These are phyloP conservation scores for Neurospora terricola DNA, from an alignment of 495 filamentous ascomycete species.

Conservation along the genomic window DNA sequence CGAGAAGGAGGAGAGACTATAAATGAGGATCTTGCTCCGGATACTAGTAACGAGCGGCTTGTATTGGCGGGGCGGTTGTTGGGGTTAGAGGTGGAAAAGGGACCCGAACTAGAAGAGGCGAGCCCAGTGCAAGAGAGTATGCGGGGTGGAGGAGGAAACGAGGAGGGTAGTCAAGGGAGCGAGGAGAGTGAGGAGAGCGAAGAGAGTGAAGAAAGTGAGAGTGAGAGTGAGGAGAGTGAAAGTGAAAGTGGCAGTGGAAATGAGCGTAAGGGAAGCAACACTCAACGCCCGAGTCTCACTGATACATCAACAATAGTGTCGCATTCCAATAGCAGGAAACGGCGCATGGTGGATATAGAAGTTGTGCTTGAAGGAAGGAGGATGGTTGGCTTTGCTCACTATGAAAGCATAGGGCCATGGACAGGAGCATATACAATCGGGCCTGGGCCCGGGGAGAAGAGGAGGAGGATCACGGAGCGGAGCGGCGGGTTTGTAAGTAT, in stretches of 20 bases:
- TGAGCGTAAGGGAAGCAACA: neutral
- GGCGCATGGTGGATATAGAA: neutral
- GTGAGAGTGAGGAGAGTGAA: neutral
- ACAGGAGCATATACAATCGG: neutral
- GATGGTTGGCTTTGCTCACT: neutral
- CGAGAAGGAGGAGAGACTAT: neutral
- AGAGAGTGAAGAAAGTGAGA: neutral
- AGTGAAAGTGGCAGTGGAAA: neutral
- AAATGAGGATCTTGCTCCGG: neutral
- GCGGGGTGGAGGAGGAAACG: neutral
- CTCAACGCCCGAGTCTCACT: neutral
- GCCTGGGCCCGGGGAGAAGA: neutral
- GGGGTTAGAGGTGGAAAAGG: neutral
- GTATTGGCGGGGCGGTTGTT: neutral
- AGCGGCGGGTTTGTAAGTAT: neutral
- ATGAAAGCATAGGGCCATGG: neutral
- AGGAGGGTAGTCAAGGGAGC: neutral
- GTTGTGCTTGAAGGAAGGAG: neutral
- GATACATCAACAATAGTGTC: neutral
- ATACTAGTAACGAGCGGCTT: neutral
- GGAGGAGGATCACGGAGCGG: neutral
- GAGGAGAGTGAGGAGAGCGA: neutral
- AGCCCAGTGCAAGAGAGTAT: neutral
- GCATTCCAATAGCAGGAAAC: neutral
- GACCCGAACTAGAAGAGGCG: neutral